A percentile compares a stretch with the other conserved stretches of the same genome.
Evolutionary conservation across 1,139 yeast species (phyloP).

Genomic region (Sugiyamaella xylanicola): DNA sequence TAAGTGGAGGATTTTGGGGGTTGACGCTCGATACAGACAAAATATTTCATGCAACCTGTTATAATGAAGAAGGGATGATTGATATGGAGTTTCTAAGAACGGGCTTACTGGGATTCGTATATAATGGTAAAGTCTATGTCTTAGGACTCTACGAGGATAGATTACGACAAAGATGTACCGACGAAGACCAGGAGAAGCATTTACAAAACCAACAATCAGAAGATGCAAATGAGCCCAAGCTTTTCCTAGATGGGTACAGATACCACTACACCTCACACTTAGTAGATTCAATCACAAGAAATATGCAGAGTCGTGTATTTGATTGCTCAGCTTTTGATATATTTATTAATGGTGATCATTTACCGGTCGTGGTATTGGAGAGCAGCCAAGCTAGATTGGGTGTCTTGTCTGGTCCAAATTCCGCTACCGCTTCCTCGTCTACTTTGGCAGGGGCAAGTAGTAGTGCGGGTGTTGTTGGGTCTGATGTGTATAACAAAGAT

Average conservation of each 20-base stretch:
- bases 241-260: constrained; percentile 42
- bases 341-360: constrained; percentile 77
- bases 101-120: constrained; percentile 85
- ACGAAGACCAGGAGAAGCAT: constrained; percentile 19
- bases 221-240: constrained; percentile 49
- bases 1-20: constrained; percentile 89
- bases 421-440: constrained; percentile 17
- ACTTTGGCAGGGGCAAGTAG: constrained; percentile 9
- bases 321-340: constrained; percentile 94
- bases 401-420: constrained; percentile 30
- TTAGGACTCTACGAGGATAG: constrained; percentile 91
- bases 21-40: constrained; percentile 66
- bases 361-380: constrained; percentile 86
- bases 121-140: constrained; percentile 82
- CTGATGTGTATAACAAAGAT: constrained; percentile 40
- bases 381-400: constrained; percentile 60
- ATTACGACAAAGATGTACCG: constrained; percentile 57
- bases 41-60: constrained; percentile 80
- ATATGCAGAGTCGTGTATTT: constrained; percentile 70
- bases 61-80: constrained; percentile 65
- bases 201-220: constrained; percentile 47
- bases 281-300: constrained; percentile 74
- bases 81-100: constrained; percentile 86
- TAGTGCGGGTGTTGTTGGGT: constrained; percentile 17
- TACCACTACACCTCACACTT: constrained; percentile 87